phyloP scores from a whole-genome alignment of 192 early-diverging fungal species.

The Entomortierella beljakovae region DNA sequence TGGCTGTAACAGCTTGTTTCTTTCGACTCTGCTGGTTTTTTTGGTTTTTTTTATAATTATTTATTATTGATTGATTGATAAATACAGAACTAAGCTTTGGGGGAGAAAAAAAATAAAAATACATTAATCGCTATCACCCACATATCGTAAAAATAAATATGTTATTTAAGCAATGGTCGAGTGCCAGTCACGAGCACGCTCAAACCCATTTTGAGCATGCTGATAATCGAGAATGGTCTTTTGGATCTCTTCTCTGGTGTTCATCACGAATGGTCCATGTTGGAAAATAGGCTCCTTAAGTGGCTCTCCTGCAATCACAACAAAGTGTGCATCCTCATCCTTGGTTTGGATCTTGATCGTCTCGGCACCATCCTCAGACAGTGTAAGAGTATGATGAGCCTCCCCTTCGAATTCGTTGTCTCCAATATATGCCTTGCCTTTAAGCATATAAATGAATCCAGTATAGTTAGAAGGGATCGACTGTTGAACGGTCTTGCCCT shows the following conservation, averaged over 20 bases:
- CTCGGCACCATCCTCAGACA: conserved; percentile 37
- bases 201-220: not conserved
- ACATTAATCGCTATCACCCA: not conserved
- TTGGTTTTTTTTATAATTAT: too few relatives aligned
- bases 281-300: too few relatives aligned
- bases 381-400: too few relatives aligned
- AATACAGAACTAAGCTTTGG: too few relatives aligned
- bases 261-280: conserved; percentile 80
- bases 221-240: conserved; percentile 71
- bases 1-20: too few relatives aligned
- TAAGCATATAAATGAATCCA: conserved; percentile 41
- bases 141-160: too few relatives aligned
- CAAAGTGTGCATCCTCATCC: conserved; percentile 28
- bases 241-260: conserved; percentile 64
- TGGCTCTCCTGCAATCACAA: conserved; percentile 61
- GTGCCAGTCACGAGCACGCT: conserved; percentile 1
- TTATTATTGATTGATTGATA: too few relatives aligned
- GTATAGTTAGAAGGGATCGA: conserved; percentile 38
- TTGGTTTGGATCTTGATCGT: conserved; percentile 38
- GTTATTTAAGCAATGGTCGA: conserved; percentile 1
- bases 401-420: conserved; percentile 37
- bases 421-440: conserved; percentile 35
- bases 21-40: too few relatives aligned
- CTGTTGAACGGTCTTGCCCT: conserved; percentile 26
- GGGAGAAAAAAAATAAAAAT: too few relatives aligned